Evolutionary conservation across 352 stramenopile species (phyloP), one percentile per base, ranked within the genome.

Genomic region (Phytophthora sp.): DNA sequence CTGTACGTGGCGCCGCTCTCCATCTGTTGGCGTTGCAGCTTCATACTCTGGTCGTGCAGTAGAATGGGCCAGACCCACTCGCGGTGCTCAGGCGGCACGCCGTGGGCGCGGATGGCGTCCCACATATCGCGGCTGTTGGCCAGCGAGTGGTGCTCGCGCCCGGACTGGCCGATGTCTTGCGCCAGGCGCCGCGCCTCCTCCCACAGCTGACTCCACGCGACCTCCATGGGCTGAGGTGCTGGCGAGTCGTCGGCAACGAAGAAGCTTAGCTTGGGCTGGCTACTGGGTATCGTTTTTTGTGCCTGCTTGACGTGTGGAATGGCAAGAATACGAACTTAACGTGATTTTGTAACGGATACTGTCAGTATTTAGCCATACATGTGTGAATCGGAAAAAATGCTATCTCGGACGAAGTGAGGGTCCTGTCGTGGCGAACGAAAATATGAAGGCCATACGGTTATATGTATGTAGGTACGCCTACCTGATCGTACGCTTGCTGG

Each of bases 61-160:
- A 93, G 65, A 46, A 91, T 82, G 44, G 85, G 85, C 85, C 85
- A 93, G 16, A 80, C 79, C 85, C 85, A 93, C 63, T 91, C 81
- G 67, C 85, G 85, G 66, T 93, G 85, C 68, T 86, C 79, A 5
- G 69, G 24, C 21, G 85, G 85, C 24, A 93, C 63, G 18, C 85
- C 85, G 29, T 85, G 79, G 31, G 68, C 64, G 31, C 83, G 82
- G 39, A 91, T 80, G 18, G 75, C 59, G 54, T 72, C 73, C 66
- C 87, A 83, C 20, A 85, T 58, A n/a, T 66, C 61, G 30, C 68
- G 60, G 26, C 74, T 77, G 18, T 76, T 75, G 20, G 72, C 58
- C 27, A 93, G 67, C 52, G 82, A 86, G 69, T 93, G 85, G 62
- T 93, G 82, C 54, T 91, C 79, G 49, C 83, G 82, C 12, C 77